Evolutionary conservation across 805 yeast genomes (phyloP).

Genomic region (Komagataella kurtzmanii): DNA sequence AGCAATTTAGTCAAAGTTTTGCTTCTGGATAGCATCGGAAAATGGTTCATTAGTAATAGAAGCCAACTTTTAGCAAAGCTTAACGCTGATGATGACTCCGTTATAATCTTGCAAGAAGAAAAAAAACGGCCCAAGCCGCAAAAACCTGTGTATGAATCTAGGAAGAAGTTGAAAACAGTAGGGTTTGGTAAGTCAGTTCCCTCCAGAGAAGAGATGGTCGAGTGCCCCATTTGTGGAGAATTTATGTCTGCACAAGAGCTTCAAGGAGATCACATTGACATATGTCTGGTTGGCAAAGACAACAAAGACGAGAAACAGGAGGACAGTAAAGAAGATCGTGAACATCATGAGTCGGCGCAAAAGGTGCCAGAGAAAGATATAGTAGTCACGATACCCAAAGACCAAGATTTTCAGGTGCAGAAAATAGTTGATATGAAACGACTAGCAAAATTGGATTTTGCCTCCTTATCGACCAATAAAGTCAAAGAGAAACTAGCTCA

Average conservation of each 20-base stretch:
- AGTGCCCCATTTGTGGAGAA: slow-evolving; percentile 57
- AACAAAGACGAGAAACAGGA: not conserved
- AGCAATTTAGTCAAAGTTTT: slow-evolving; percentile 55
- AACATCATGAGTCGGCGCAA: slow-evolving; percentile 2
- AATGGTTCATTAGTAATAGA: slow-evolving; percentile 33
- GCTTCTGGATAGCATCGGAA: slow-evolving; percentile 57
- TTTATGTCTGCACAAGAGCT: slow-evolving; percentile 39
- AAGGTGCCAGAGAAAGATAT: not conserved
- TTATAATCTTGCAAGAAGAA: not conserved
- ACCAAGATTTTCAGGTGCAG: slow-evolving; percentile 16
- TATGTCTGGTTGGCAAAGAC: slow-evolving; percentile 30
- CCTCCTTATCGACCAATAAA: slow-evolving; percentile 41
- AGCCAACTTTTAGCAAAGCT: slow-evolving; percentile 21
- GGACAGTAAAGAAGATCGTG: slow-evolving; percentile 4
- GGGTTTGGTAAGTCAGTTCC: not conserved
- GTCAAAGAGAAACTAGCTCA: slow-evolving; percentile 45
- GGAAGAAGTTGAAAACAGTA: slow-evolving; percentile 3
- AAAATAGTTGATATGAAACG: slow-evolving; percentile 14
- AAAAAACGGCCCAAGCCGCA: not conserved
- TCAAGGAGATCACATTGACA: slow-evolving; percentile 49
- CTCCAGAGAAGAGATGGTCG: slow-evolving; percentile 18
- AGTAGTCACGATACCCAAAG: slow-evolving; percentile 7
- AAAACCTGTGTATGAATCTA: not conserved
- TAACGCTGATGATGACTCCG: not conserved
- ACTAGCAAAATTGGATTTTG: slow-evolving; percentile 53